phyloP scores from a whole-genome alignment of 2,329 filamentous ascomycete genomes.

The Venturia asperata region DNA sequence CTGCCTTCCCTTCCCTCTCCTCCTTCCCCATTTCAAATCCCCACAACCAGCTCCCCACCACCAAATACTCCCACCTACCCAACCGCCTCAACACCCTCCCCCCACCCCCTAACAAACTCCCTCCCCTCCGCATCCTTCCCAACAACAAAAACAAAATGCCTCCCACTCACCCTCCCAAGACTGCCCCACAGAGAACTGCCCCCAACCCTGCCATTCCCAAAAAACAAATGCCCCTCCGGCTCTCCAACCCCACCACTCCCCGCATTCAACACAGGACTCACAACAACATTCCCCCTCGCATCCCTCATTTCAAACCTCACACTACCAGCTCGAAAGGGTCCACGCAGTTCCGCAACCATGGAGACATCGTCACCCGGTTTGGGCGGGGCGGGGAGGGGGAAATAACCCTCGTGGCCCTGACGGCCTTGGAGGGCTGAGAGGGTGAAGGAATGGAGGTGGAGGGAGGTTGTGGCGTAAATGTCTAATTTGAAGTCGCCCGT shows the following conservation, averaged over 20 bases:
- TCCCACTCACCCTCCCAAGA: neutral
- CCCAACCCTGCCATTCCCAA: neutral
- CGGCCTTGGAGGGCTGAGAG: neutral
- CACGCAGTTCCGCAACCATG: neutral
- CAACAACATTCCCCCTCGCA: neutral
- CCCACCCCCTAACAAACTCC: constrained; percentile 3
- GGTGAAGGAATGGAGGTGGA: constrained; percentile 6
- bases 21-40: too few species aligned
- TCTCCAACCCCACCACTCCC: neutral
- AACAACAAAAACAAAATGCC: neutral
- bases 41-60: too few species aligned
- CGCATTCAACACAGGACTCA: neutral
- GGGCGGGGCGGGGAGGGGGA: neutral
- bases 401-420: neutral
- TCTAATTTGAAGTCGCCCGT: neutral
- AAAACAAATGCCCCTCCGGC: neutral
- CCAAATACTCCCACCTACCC: neutral
- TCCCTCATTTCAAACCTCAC: neutral
- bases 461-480: neutral
- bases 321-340: neutral
- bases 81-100: neutral
- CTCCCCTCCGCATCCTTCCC: neutral
- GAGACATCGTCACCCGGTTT: neutral
- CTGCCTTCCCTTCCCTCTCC: too few species aligned
- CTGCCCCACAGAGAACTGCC: neutral